Evolutionary conservation across 75 land plant species (phyloP).

Genomic region (Picea sitchensis): DNA sequence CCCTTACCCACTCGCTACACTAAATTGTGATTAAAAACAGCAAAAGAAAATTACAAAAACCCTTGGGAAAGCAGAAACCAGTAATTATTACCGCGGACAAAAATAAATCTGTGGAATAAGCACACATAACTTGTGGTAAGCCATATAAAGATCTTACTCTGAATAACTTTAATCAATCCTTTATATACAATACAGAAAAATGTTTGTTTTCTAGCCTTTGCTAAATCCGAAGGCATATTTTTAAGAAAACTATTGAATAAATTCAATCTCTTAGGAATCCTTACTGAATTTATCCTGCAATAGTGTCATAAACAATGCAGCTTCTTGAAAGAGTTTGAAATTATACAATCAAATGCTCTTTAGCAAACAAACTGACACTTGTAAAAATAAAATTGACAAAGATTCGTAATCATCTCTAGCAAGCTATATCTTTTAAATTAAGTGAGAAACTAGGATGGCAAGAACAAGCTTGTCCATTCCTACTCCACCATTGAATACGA

Average conservation of each 20-base stretch:
- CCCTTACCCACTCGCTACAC: background rate
- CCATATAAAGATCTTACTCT: background rate
- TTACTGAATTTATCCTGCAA: background rate
- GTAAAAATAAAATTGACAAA: background rate
- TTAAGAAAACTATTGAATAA: background rate
- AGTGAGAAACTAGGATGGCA: background rate
- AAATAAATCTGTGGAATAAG: background rate
- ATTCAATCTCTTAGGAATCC: background rate
- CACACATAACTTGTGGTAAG: background rate
- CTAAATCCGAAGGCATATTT: background rate
- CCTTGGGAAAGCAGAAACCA: background rate
- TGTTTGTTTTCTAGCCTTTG: background rate
- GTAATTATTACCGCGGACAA: background rate
- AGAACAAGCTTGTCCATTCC: background rate
- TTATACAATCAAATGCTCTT: background rate
- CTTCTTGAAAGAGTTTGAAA: background rate
- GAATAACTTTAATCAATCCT: background rate
- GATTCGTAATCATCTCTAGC: background rate
- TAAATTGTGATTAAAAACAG: background rate
- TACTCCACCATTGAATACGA: background rate
- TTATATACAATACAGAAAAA: background rate
- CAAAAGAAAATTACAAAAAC: background rate
- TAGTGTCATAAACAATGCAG: background rate
- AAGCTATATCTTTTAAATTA: background rate
- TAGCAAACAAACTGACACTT: background rate